Evolutionary conservation across 75 land plant genomes (phyloP).

Genomic region (Larix kaempferi): DNA sequence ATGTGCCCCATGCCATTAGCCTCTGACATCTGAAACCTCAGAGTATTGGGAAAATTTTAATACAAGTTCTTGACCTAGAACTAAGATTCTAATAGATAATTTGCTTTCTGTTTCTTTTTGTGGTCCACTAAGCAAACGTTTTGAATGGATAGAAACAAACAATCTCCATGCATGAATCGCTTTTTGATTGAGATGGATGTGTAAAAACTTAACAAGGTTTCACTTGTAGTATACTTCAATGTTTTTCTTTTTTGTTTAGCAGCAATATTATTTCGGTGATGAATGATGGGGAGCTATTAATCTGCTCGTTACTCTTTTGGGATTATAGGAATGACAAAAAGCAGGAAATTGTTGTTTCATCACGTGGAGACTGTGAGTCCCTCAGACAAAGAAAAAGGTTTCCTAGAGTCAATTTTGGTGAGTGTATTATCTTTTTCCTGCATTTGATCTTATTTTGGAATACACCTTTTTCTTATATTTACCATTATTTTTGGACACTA

Average conservation of each 20-base stretch:
- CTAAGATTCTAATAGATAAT: not conserved
- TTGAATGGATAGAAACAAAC: not conserved
- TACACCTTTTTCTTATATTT: not conserved
- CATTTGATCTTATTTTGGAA: not conserved
- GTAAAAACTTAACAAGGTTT: not conserved
- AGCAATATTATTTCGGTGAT: not conserved
- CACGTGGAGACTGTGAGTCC: conserved; percentile 6
- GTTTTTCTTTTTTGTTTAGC: not conserved
- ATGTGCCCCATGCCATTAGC: not conserved
- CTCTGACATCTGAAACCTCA: not conserved
- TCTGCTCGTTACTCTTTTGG: not conserved
- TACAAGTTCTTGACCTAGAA: not conserved
- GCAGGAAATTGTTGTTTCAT: conserved; percentile 8
- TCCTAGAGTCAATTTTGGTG: conserved; percentile 8
- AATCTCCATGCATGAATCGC: not conserved
- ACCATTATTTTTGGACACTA: not conserved
- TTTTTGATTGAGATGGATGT: not conserved
- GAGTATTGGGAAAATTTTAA: not conserved
- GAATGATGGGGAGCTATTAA: conserved; percentile 2
- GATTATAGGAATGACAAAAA: not conserved
- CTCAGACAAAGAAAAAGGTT: not conserved
- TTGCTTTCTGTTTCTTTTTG: not conserved
- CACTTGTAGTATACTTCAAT: not conserved
- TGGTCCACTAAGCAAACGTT: not conserved
- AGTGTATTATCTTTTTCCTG: not conserved